Conservation (phyloP, 1,284 basidiomycete species). For the Boletus sp. region DNA sequence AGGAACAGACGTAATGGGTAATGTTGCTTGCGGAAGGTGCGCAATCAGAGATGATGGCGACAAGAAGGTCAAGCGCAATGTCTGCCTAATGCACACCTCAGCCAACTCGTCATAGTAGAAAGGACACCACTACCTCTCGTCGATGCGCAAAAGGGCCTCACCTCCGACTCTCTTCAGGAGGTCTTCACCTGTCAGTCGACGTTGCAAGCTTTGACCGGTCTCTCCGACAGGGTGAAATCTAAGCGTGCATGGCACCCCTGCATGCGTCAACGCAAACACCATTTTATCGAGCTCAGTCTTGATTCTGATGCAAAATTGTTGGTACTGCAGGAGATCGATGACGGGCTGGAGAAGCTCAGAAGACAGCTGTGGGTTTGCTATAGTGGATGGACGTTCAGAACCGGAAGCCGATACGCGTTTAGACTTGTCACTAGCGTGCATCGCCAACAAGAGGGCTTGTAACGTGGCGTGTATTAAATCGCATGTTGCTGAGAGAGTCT, state of each 20-base stretch:
- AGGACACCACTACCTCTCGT: conserved; percentile 52
- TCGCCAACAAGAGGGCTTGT: conserved; percentile 65
- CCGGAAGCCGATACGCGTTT: conserved; percentile 49
- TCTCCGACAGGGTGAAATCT: conserved; percentile 69
- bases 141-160: conserved; percentile 69
- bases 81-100: conserved; percentile 51
- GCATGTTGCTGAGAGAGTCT: conserved; percentile 51
- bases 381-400: conserved; percentile 28
- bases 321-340: conserved; percentile 77
- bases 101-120: neutral
- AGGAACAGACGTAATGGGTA: conserved; percentile 69
- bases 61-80: conserved; percentile 69
- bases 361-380: conserved; percentile 25
- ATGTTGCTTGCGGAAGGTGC: conserved; percentile 75
- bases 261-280: conserved; percentile 49
- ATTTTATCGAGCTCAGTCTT: conserved; percentile 58
- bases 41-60: conserved; percentile 73
- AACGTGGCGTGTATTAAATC: conserved; percentile 71
- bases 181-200: conserved; percentile 36
- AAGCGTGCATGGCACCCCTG: conserved; percentile 60
- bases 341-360: conserved; percentile 65
- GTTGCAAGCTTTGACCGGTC: conserved; percentile 56
- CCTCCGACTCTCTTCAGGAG: conserved; percentile 55
- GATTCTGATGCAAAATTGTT: conserved; percentile 68
- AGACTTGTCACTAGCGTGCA: conserved; percentile 56